Evolutionary conservation across 345 rosid species (phyloP).

Genomic region (rapeseed (Brassica napus)): Da-Ae NC_063445.1:46791501-46792000

Average conservation of each 20-base stretch:
- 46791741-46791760: conserved; percentile 90
- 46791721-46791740: conserved; percentile 99
- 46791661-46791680: neutral
- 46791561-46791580: conserved; percentile 93
- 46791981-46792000: too few relatives aligned
- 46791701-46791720: conserved; percentile 98
- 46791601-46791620: conserved; percentile 99
- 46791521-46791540: too few relatives aligned
- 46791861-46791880: too few relatives aligned
- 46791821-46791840: neutral
- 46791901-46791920: too few relatives aligned
- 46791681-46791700: conserved; percentile 31
- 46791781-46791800: conserved; percentile 48
- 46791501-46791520: too few relatives aligned
- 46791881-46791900: too few relatives aligned
- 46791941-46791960: too few relatives aligned
- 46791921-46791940: too few relatives aligned
- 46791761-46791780: conserved; percentile 90
- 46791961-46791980: too few relatives aligned
- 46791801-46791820: neutral
- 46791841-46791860: too few relatives aligned
- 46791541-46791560: conserved; percentile 75
- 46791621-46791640: conserved; percentile 52
- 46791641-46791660: neutral
- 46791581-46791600: conserved; percentile 97